A percentile compares a stretch with the other conserved stretches of the same genome.
These are phyloP conservation scores for Filosporella fistucella DNA, from an alignment of 495 filamentous ascomycete species.

Conservation along the genomic window DNA sequence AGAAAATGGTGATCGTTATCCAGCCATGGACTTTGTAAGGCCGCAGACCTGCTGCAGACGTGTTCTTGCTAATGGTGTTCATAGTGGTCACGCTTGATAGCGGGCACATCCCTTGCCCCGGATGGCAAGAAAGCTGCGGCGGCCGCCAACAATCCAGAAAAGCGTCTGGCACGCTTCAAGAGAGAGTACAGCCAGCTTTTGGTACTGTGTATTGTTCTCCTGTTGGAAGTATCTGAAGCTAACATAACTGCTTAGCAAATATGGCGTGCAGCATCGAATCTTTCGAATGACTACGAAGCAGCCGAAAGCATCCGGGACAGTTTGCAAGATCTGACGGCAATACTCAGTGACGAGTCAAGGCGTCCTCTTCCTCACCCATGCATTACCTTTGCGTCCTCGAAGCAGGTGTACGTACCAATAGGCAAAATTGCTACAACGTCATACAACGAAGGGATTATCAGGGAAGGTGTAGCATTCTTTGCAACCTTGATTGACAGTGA, in stretches of 20 bases:
- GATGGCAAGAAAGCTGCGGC: constrained; percentile 54
- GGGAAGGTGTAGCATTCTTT: constrained; percentile 79
- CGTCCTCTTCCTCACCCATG: constrained; percentile 85
- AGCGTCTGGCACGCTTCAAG: constrained; percentile 87
- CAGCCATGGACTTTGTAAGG: constrained; percentile 27
- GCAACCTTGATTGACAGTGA: constrained; percentile 90
- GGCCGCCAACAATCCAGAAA: constrained; percentile 74
- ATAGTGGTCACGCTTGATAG: constrained; percentile 87
- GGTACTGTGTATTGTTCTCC: constrained; percentile 41
- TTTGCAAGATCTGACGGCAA: constrained; percentile 62
- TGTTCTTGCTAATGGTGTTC: not conserved
- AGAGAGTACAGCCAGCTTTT: constrained; percentile 79
- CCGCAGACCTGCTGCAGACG: not conserved
- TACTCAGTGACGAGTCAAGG: constrained; percentile 85
- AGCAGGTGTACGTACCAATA: constrained; percentile 82
- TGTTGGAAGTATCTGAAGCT: constrained; percentile 6
- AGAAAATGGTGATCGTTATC: constrained; percentile 17
- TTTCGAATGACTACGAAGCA: constrained; percentile 46
- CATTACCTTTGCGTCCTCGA: constrained; percentile 73
- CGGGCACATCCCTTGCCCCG: constrained; percentile 65
- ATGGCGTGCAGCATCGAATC: constrained; percentile 65
- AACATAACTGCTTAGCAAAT: constrained; percentile 52
- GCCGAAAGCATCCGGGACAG: constrained; percentile 47
- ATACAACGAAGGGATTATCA: constrained; percentile 73
- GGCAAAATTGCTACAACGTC: constrained; percentile 78